These are phyloP conservation scores for Ophioceras dolichostomum DNA, from an alignment of 2,329 filamentous ascomycete genomes.

Conservation along the genomic window DNA sequence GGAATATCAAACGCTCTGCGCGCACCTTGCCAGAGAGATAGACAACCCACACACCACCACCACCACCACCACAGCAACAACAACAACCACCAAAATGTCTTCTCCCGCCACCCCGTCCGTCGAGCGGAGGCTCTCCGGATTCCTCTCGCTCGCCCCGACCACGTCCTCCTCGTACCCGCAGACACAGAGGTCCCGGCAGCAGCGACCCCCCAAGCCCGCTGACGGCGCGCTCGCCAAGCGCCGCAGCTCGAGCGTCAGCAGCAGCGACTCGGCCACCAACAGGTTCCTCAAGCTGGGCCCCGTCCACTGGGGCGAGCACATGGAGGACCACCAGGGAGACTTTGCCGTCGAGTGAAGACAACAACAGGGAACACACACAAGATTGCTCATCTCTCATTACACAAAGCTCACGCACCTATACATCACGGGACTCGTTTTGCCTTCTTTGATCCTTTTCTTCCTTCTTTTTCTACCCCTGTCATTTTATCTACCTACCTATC, in stretches of 20 bases:
- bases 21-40: too few species aligned
- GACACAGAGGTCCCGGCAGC: conserved; percentile 17
- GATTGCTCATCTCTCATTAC: too few species aligned
- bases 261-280: conserved; percentile 22
- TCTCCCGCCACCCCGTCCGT: conserved; percentile 2
- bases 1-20: too few species aligned
- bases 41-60: too few species aligned
- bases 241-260: conserved; percentile 43
- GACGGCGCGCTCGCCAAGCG: conserved; percentile 18
- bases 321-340: conserved; percentile 43
- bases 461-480: too few species aligned
- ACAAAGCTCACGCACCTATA: too few species aligned
- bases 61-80: background rate
- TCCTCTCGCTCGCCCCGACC: conserved; percentile 46
- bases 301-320: conserved; percentile 51
- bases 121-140: conserved; percentile 18
- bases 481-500: too few species aligned
- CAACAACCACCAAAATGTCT: conserved; percentile 6
- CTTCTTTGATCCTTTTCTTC: too few species aligned
- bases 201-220: conserved; percentile 11
- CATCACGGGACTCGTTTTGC: too few species aligned
- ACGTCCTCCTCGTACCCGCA: conserved; percentile 44
- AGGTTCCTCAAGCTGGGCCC: conserved; percentile 52
- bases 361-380: too few species aligned
- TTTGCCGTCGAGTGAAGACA: conserved; percentile 26